These are phyloP conservation scores for Prinsepia uniflora DNA, from an alignment of 306 rosid genomes.

Conservation along the genomic window DNA sequence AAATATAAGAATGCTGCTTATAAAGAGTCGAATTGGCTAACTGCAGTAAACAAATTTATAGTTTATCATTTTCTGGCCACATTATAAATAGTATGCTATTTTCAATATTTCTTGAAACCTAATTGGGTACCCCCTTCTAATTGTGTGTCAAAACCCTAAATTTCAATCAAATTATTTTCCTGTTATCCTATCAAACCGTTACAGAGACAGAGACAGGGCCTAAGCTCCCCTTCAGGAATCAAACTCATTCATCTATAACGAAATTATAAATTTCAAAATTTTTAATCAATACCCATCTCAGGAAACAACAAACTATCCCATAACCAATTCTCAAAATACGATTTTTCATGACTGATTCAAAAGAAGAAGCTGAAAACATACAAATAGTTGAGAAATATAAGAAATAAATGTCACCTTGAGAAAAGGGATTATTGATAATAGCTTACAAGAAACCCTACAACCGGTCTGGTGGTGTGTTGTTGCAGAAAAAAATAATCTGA, in stretches of 20 bases:
- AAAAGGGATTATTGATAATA: not conserved
- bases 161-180: not conserved
- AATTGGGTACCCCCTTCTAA: not conserved
- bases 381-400: not conserved
- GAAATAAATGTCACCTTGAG: not conserved
- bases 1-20: not conserved
- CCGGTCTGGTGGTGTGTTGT: not conserved
- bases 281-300: conserved; percentile 23
- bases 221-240: not conserved
- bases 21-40: not conserved
- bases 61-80: no score
- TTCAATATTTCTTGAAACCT: not conserved
- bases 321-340: conserved; percentile 7
- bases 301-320: not conserved
- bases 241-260: not conserved
- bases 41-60: not conserved
- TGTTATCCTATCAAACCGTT: not conserved
- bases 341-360: not conserved
- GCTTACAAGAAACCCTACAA: conserved; percentile 28
- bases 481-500: conserved; percentile 4
- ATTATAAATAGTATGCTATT: not conserved
- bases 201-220: not conserved
- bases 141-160: not conserved
- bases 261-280: conserved; percentile 1
- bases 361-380: not conserved